Evolutionary conservation across 2,329 filamentous ascomycete species (phyloP).

Genomic region (Geosmithia putterillii): DNA sequence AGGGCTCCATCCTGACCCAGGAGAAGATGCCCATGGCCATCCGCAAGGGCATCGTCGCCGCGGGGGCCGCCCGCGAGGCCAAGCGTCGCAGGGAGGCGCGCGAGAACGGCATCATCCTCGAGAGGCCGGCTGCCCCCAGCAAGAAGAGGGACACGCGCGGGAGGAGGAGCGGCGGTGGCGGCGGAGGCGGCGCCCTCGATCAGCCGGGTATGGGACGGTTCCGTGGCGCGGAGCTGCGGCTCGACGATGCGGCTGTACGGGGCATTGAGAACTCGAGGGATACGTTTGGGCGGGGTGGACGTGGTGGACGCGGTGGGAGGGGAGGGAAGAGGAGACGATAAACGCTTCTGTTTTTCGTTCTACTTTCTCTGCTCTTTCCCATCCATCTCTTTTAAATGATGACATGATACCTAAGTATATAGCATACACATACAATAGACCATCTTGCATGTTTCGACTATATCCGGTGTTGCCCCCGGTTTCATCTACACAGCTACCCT

Average conservation of each 20-base stretch:
- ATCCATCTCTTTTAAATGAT: no score
- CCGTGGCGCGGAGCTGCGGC: conserved; percentile 61
- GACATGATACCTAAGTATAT: no score
- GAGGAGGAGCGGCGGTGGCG: conserved; percentile 31
- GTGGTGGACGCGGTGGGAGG: conserved; percentile 12
- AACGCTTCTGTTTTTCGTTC: no score
- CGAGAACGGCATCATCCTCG: conserved; percentile 85
- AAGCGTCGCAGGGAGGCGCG: conserved; percentile 66
- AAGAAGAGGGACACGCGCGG: conserved; percentile 28
- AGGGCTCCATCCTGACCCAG: conserved; percentile 61
- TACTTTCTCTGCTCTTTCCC: no score
- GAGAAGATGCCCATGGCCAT: conserved; percentile 82
- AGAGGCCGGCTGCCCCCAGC: conserved; percentile 36
- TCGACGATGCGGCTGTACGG: conserved; percentile 67
- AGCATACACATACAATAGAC: no score
- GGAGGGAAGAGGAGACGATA: conserved; percentile 1
- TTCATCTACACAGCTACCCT: no score
- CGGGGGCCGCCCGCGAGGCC: conserved; percentile 51
- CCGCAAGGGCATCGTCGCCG: conserved; percentile 70
- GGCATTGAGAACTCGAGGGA: conserved; percentile 49
- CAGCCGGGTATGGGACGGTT: conserved; percentile 72
- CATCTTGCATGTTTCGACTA: no score
- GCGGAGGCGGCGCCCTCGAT: conserved; percentile 35
- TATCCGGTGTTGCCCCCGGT: no score
- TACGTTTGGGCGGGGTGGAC: conserved; percentile 21